Conservation (phyloP, 2,329 filamentous ascomycete species). For the Fusarium sp. region DNA sequence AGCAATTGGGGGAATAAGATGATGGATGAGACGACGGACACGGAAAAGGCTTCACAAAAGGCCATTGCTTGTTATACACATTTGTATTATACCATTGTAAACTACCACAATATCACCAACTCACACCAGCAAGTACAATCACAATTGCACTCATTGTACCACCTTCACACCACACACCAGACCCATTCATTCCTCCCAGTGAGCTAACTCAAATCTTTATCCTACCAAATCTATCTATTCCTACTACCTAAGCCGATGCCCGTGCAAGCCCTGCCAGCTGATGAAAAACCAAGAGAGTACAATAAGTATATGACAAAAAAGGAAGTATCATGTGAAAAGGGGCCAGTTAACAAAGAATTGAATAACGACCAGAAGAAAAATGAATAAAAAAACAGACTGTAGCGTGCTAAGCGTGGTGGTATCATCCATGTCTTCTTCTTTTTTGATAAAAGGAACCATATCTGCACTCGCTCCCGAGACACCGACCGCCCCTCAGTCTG, state of each 20-base stretch:
- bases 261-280: slow-evolving; percentile 28
- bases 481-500: not conserved
- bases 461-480: slow-evolving; percentile 36
- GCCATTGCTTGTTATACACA: slow-evolving; percentile 25
- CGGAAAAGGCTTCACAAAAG: slow-evolving; percentile 13
- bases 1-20: not conserved
- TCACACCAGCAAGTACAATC: slow-evolving; percentile 16
- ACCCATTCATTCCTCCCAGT: slow-evolving; percentile 3
- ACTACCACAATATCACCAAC: slow-evolving; percentile 35
- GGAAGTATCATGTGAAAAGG: slow-evolving; percentile 29
- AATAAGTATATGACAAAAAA: slow-evolving; percentile 38
- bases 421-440: slow-evolving; percentile 55
- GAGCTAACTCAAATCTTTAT: slow-evolving; percentile 40
- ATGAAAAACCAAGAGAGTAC: slow-evolving; percentile 32
- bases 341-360: slow-evolving; percentile 21
- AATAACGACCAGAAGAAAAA: slow-evolving; percentile 27
- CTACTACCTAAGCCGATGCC: slow-evolving; percentile 30
- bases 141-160: slow-evolving; percentile 16
- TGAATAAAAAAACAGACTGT: slow-evolving; percentile 45
- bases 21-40: slow-evolving; percentile 6
- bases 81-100: slow-evolving; percentile 41
- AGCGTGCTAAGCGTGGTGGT: slow-evolving; percentile 57
- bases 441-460: slow-evolving; percentile 47
- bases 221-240: slow-evolving; percentile 45
- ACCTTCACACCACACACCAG: not conserved